Base-by-base conservation (phyloP, 1,284 basidiomycete genomes). In the Pisolithus thermaeus region DNA sequence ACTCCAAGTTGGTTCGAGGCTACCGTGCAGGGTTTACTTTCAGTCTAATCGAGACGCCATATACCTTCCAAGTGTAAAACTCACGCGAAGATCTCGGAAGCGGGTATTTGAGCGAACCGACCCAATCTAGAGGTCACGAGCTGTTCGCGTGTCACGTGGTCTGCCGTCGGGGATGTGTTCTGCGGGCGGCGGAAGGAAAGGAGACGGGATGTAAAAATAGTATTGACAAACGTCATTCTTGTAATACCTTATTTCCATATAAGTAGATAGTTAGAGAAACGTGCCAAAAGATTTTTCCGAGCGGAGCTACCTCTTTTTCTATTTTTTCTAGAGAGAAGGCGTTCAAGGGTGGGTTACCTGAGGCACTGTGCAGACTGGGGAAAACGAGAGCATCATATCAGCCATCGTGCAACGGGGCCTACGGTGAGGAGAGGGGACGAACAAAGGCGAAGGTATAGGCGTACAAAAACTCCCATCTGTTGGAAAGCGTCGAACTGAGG, bases 391-490 rank as follows among this genome's bases (percentile, higher is more conserved):
- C 28, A 35, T 35, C 32, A 27, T 7, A 35, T 35, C 32, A 35
- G 32, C 12, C 5, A 11, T 35, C 12, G 32, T 35, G 32, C 32
- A 35, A 35, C 12, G 12, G 32, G 12, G 32, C 32, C 32, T 35
- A 35, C 32, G 32, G 4, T 6, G 12, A 35, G 12, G 32, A 35
- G 32, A 35, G 47, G 11, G 12, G 5, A 68, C 62, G 50, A 47
- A 64, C 62, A 55, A 54, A 63, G 64, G 42, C 61, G 62, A 53
- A 56, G 51, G 59, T 66, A 66, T 27, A 57, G 45, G 59, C 61
- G 65, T 46, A 55, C 64, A 54, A 65, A 66, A 62, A 58, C 50
- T 64, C 65, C 65, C 62, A 64, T 64, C 62, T 66, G 62, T 66
- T 68, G 64, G 65, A 58, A 59, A 65, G 50, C 39, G 56, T 52